Evolutionary conservation across 2,329 filamentous ascomycete species (phyloP).

Genomic region (Paecilomyces dactylethromorphus): DNA sequence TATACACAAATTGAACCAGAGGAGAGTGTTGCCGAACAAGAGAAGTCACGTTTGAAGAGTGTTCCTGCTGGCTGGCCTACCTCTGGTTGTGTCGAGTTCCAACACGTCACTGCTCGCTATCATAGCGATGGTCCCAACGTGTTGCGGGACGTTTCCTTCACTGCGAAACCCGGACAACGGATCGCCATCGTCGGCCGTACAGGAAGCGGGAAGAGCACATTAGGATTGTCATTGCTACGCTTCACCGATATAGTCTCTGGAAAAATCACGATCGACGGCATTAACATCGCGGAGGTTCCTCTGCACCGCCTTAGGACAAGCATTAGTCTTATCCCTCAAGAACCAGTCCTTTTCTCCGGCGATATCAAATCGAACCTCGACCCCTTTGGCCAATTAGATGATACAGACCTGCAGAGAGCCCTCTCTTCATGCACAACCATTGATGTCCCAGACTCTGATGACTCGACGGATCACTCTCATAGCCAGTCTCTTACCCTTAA

Average conservation of each 20-base stretch:
- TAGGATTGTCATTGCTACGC: slow-evolving; percentile 50
- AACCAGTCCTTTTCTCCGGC: slow-evolving; percentile 54
- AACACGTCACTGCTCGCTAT: slow-evolving; percentile 17
- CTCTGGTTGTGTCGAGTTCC: slow-evolving; percentile 17
- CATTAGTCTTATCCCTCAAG: slow-evolving; percentile 54
- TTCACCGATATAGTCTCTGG: slow-evolving; percentile 48
- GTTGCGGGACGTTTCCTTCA: slow-evolving; percentile 16
- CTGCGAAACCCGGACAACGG: slow-evolving; percentile 16
- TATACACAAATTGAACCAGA: slow-evolving; percentile 19
- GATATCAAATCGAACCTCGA: slow-evolving; percentile 55
- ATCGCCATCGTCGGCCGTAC: slow-evolving; percentile 22
- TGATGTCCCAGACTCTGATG: slow-evolving; percentile 16
- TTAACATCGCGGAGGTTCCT: slow-evolving; percentile 49
- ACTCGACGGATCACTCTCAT: slow-evolving; percentile 6
- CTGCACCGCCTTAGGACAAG: slow-evolving; percentile 47
- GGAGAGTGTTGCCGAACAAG: slow-evolving; percentile 10
- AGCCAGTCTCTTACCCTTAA: slow-evolving; percentile 32
- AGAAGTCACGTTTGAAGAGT: background rate
- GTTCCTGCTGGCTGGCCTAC: slow-evolving; percentile 18
- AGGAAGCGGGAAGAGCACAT: slow-evolving; percentile 26
- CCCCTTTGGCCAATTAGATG: slow-evolving; percentile 48
- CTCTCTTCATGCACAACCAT: slow-evolving; percentile 27
- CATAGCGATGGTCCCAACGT: slow-evolving; percentile 14
- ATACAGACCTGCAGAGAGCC: slow-evolving; percentile 34
- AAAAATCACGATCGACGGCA: slow-evolving; percentile 49